Evolutionary conservation across 2,329 filamentous ascomycete species (phyloP).

Genomic region (Thermomyces lanuginosus): DNA sequence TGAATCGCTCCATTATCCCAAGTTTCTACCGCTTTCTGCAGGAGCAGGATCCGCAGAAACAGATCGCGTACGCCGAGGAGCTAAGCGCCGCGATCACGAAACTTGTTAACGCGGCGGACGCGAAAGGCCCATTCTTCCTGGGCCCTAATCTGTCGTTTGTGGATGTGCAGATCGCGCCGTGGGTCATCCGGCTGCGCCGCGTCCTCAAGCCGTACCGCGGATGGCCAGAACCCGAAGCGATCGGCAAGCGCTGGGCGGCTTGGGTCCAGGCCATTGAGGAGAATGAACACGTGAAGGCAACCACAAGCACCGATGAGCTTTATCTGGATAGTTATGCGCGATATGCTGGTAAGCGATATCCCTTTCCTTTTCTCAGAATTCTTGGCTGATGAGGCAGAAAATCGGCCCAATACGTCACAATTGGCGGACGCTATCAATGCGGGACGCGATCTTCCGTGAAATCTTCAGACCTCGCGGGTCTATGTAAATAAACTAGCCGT

Average conservation of each 20-base stretch:
- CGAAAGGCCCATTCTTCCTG: conserved; percentile 53
- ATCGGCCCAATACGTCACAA: conserved; percentile 42
- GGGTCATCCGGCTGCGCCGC: conserved; percentile 51
- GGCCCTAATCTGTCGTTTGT: conserved; percentile 45
- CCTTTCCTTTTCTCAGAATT: neutral
- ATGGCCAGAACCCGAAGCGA: conserved; percentile 49
- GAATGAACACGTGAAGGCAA: conserved; percentile 47
- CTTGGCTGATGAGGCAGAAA: conserved; percentile 26
- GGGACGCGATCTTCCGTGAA: conserved; percentile 37
- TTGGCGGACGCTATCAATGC: conserved; percentile 45
- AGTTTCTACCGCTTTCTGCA: conserved; percentile 59
- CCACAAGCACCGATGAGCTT: conserved; percentile 48
- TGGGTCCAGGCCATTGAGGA: conserved; percentile 57
- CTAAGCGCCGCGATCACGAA: conserved; percentile 51
- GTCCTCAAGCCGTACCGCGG: conserved; percentile 48
- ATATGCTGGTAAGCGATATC: conserved; percentile 36
- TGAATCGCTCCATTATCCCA: conserved; percentile 61
- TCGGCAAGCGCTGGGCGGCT: conserved; percentile 46
- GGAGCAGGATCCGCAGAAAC: conserved; percentile 43
- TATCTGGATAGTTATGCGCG: conserved; percentile 53
- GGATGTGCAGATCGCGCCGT: conserved; percentile 60
- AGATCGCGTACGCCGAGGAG: conserved; percentile 41
- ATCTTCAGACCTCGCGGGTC: neutral
- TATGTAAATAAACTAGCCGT: neutral
- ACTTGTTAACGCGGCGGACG: conserved; percentile 40